Conservation (phyloP, 78 protist genomes). For the Polysphondylium violaceum region DNA sequence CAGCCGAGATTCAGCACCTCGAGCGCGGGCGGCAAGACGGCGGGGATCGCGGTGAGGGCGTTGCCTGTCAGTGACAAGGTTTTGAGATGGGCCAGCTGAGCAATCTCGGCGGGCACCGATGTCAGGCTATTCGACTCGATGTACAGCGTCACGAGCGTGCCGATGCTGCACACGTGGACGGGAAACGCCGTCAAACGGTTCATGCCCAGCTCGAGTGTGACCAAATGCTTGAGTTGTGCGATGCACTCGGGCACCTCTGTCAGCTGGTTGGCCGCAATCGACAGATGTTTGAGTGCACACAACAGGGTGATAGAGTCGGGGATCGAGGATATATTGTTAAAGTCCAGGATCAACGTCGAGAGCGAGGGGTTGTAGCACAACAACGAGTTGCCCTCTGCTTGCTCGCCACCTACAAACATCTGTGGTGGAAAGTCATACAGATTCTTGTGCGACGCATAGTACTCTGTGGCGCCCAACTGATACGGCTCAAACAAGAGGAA, state of each 20-base stretch:
- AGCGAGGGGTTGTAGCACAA: slow-evolving; percentile 8
- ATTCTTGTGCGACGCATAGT: slow-evolving; percentile 5
- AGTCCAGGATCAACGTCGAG: slow-evolving; percentile 35
- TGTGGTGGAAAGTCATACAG: slow-evolving; percentile 12
- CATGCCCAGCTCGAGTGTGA: slow-evolving; percentile 22
- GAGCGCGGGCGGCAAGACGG: slow-evolving; percentile 16
- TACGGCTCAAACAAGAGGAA: too few relatives aligned
- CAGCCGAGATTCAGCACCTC: slow-evolving; percentile 35
- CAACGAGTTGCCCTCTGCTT: background rate
- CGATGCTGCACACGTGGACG: background rate
- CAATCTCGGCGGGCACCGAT: slow-evolving; percentile 5
- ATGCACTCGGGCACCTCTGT: slow-evolving; percentile 26
- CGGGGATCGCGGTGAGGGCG: slow-evolving; percentile 20
- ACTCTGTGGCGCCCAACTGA: too few relatives aligned
- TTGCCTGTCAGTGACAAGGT: slow-evolving; percentile 47
- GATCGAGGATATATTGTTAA: slow-evolving; percentile 19
- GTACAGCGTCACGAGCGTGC: slow-evolving; percentile 18
- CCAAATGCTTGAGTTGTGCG: background rate
- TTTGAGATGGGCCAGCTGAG: slow-evolving; percentile 20
- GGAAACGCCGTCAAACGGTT: slow-evolving; percentile 29
- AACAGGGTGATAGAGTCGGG: slow-evolving; percentile 24
- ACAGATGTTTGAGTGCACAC: slow-evolving; percentile 10
- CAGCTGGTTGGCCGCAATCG: slow-evolving; percentile 39
- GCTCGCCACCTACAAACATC: slow-evolving; percentile 2
- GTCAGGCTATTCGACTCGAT: slow-evolving; percentile 34